Base-by-base conservation (phyloP, 495 filamentous ascomycete genomes). In the Hyaloscypha bicolor region DNA sequence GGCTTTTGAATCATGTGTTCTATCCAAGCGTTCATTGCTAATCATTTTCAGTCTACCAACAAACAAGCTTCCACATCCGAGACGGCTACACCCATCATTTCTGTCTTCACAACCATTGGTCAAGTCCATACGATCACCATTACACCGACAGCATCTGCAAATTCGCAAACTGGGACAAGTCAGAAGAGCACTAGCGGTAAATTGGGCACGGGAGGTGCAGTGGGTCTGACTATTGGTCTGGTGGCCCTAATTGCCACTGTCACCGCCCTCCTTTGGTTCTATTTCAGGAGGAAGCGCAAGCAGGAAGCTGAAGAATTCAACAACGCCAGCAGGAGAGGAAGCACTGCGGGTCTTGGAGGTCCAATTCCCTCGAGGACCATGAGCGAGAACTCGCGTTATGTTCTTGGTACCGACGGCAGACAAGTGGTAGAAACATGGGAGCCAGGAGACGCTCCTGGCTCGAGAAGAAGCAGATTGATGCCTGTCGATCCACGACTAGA, bases 401-500 rank as follows among this genome's bases (percentile, higher is more conserved):
- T 75, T 11, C 73, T 75, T 9, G 66, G 64, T 53, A 75, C 73
- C 0, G 71, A 75, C 68, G 73, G 73, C 2, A 42, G 69, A 51
- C 68, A 67, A 63, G 73, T 75, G 6, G 69, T 73, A 9, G 73
- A 73, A 37, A 64, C 39, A 4, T 75, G 71, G 73, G 68, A 75
- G 30, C 39, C 35, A 14, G 65, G 60, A 39, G 66, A 71, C 53
- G 35, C 21, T 12, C 56, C 65, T 6, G 71, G 69, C 35, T 78
- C 77, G 60, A 73, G 84, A 60, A 74, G 77, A 48, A 87, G 83
- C 74, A 76, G 79, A 30, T 72, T 83, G 29, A 82, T 85, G 80
- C 79, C 82, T 1, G 76, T 85, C 55, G 83, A 87, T 71, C 83
- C 83, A n/a, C 78, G 84, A 55, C 77, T 86, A 70, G 81, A 86